phyloP scores from a whole-genome alignment of 495 filamentous ascomycete genomes.

The Neurospora tetrasperma region DNA sequence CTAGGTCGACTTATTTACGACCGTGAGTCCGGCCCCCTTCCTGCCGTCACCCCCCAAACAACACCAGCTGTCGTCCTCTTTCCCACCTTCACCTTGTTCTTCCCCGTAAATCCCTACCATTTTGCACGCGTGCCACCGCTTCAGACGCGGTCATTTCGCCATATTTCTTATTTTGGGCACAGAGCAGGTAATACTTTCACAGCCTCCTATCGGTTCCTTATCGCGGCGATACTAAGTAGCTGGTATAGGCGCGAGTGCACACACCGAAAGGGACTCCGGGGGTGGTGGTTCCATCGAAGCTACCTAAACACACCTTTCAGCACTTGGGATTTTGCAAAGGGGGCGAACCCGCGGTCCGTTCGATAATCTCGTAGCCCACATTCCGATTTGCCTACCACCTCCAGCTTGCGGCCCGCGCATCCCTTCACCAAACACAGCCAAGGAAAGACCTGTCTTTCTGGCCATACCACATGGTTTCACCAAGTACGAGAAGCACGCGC shows the following conservation, averaged over 20 bases:
- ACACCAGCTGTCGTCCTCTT: slow-evolving; percentile 6
- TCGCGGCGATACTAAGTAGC: slow-evolving; percentile 19
- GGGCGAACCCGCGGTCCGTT: slow-evolving; percentile 10
- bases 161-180: slow-evolving; percentile 9
- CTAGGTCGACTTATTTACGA: background rate
- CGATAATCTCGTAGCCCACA: background rate
- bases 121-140: slow-evolving; percentile 12
- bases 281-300: slow-evolving; percentile 13
- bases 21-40: slow-evolving; percentile 10
- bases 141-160: slow-evolving; percentile 16
- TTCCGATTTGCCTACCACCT: background rate
- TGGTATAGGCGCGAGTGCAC: slow-evolving; percentile 19
- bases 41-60: slow-evolving; percentile 17
- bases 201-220: background rate
- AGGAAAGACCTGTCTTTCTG: background rate
- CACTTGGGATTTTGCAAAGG: slow-evolving; percentile 10
- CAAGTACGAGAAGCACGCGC: slow-evolving; percentile 31
- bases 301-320: background rate
- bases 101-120: slow-evolving; percentile 2
- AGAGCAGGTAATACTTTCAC: slow-evolving; percentile 11
- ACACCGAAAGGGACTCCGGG: background rate
- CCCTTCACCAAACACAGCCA: slow-evolving; percentile 2
- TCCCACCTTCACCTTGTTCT: slow-evolving; percentile 7
- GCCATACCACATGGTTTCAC: slow-evolving; percentile 21
- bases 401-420: background rate